These are phyloP conservation scores for Rhytidhysteron rufulum DNA, from an alignment of 2,329 filamentous ascomycete species.

Conservation along the genomic window DNA sequence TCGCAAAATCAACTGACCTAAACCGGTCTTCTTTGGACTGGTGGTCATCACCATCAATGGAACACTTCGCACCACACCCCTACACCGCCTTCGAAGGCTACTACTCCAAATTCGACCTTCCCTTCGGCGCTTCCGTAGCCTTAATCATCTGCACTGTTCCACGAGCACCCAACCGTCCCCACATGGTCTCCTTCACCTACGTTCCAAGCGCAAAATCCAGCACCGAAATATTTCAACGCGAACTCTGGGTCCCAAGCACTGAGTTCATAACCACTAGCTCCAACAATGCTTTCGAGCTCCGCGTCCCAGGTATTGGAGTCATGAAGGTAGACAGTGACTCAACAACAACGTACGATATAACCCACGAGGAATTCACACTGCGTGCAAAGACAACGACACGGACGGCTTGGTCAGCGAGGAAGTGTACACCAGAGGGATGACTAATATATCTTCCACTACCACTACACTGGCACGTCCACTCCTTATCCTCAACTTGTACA, in stretches of 20 bases:
- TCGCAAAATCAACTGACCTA: too few relatives aligned
- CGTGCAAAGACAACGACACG: slow-evolving; percentile 35
- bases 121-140: slow-evolving; percentile 43
- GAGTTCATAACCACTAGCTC: slow-evolving; percentile 26
- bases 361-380: slow-evolving; percentile 35
- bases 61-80: slow-evolving; percentile 43
- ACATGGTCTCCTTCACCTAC: slow-evolving; percentile 50
- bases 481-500: slow-evolving; percentile 37
- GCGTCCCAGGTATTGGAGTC: slow-evolving; percentile 37
- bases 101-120: slow-evolving; percentile 49
- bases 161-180: slow-evolving; percentile 33
- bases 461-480: slow-evolving; percentile 51
- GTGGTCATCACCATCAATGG: too few relatives aligned
- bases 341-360: slow-evolving; percentile 34
- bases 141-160: slow-evolving; percentile 46
- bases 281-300: slow-evolving; percentile 38
- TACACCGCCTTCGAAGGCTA: slow-evolving; percentile 46
- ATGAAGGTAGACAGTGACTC: slow-evolving; percentile 34
- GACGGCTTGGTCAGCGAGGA: slow-evolving; percentile 35
- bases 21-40: too few relatives aligned
- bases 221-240: slow-evolving; percentile 35
- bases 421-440: slow-evolving; percentile 43
- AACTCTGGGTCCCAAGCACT: slow-evolving; percentile 42
- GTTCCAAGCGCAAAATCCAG: slow-evolving; percentile 32
- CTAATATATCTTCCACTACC: slow-evolving; percentile 46